A percentile compares a stretch with the other conserved stretches of the same genome.
Evolutionary conservation across 202 grass and related monocot genomes (phyloP).

Genomic region (Eragrostis tef): DNA sequence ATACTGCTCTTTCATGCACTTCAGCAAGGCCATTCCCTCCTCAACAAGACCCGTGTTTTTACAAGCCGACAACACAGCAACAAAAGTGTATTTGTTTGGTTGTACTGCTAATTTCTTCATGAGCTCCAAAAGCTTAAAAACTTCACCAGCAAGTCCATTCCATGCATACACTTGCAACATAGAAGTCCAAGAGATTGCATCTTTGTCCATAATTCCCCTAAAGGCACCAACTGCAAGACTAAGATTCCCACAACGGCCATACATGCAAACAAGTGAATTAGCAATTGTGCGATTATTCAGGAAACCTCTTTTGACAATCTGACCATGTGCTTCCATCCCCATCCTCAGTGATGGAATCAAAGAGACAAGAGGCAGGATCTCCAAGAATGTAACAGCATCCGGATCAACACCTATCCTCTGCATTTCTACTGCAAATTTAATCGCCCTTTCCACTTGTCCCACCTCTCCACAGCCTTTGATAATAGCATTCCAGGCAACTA

Average conservation of each 20-base stretch:
- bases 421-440: slow-evolving; percentile 57
- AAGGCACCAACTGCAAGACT: slow-evolving; percentile 52
- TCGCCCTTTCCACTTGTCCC: slow-evolving; percentile 50
- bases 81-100: slow-evolving; percentile 66
- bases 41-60: slow-evolving; percentile 68
- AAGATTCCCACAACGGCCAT: slow-evolving; percentile 62
- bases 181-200: slow-evolving; percentile 75
- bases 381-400: slow-evolving; percentile 58
- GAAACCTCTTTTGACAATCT: slow-evolving; percentile 75
- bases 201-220: slow-evolving; percentile 51
- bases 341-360: slow-evolving; percentile 56
- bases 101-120: slow-evolving; percentile 58
- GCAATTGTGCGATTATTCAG: slow-evolving; percentile 45
- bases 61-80: slow-evolving; percentile 58
- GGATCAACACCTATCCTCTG: slow-evolving; percentile 55
- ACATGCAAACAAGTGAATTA: slow-evolving; percentile 71
- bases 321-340: slow-evolving; percentile 62
- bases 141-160: slow-evolving; percentile 56
- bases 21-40: slow-evolving; percentile 58
- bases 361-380: slow-evolving; percentile 57
- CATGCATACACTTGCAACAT: slow-evolving; percentile 74
- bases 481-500: slow-evolving; percentile 74
- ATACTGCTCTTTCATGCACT: slow-evolving; percentile 65
- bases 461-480: slow-evolving; percentile 72
- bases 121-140: slow-evolving; percentile 56